Evolutionary conservation across 257 asterid species (phyloP).

Genomic region (Echites panduratus): DNA sequence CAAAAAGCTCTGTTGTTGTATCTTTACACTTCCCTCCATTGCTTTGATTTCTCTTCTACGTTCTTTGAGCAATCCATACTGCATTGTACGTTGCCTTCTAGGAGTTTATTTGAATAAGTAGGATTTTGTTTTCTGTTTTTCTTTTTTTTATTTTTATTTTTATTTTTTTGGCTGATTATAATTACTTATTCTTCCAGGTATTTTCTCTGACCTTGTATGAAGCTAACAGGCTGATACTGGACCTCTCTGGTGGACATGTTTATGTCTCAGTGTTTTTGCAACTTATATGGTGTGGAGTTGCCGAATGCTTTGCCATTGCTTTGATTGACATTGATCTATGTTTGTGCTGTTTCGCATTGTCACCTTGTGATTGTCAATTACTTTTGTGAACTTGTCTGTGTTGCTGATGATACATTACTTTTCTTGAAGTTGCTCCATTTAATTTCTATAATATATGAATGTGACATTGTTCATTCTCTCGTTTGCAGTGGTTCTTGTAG

Average conservation of each 20-base stretch:
- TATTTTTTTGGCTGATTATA: conserved; percentile 36
- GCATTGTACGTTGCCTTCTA: not conserved
- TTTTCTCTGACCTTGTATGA: conserved; percentile 97
- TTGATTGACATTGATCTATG: conserved; percentile 29
- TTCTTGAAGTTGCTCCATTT: not conserved
- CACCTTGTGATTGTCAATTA: conserved; percentile 8
- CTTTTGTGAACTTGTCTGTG: conserved; percentile 16
- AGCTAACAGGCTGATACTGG: conserved; percentile 82
- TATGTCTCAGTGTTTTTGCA: conserved; percentile 56
- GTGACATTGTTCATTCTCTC: not conserved
- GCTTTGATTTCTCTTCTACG: not conserved
- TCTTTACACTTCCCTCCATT: not conserved
- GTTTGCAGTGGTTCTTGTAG: not conserved
- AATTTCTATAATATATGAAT: not conserved
- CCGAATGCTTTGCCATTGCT: conserved; percentile 33
- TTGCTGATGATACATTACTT: conserved; percentile 3
- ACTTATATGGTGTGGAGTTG: conserved; percentile 47
- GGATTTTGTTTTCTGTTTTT: not conserved
- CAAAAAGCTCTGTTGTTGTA: not conserved
- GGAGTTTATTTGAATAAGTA: not conserved
- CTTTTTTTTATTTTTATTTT: not conserved
- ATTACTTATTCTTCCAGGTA: conserved; percentile 87
- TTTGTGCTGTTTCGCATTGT: conserved; percentile 11
- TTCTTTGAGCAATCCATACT: not conserved
- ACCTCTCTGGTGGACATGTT: conserved; percentile 48